Base-by-base conservation (phyloP, 2,329 filamentous ascomycete species). In the Amesomyces nigricolor region DNA sequence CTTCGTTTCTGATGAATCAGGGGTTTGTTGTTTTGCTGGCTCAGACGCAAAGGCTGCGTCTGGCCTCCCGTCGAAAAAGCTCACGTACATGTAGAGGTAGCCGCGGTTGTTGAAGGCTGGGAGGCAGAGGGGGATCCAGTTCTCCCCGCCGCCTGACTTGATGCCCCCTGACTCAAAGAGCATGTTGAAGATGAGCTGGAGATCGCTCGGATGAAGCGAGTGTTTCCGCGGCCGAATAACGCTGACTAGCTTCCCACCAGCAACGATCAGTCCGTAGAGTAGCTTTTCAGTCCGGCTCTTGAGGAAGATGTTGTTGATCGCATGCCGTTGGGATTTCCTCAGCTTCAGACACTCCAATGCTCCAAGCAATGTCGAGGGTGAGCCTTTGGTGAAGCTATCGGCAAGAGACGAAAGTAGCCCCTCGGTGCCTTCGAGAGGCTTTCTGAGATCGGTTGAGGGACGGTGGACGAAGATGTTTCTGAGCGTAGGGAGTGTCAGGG, bases 121-220 rank as follows among this genome's bases (percentile, higher is more conserved):
- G 3, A 99, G 79, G 65, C 94, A 99, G 6, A 99, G 78, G 0
- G 94, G 94, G 47, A 97, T 92, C 94, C 94, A 99, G 65, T 92
- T 96, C 71, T 99, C 94, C 30, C 92, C 94, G 39, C 80, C 91
- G 5, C 89, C 91, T 17, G 90, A 87, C 68, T 94, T 92, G 68
- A 99, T 87, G 43, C 89, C 88, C 47, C 90, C 89, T 2, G 92
- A 94, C 73, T 95, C 91, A 65, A 99, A 99, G 2, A 99, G 83
- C 95, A 99, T 99, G 68, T 97, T 97, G 78, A 99, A 99, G 58
- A 99, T 91, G 45, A 99, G 81, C 67, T 96, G 92, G 22, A 99
- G 78, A 68, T 99, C 94, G 60, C 91, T 92, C 0, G 95, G 94
- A 64, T 99, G 95, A 2, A 99, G 78, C 0, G 91, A 96, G 70